Percentiles rank a stretch among this genome's conserved stretches.
phyloP scores from a whole-genome alignment of 495 filamentous ascomycete genomes.

The Diplogelasinospora grovesii region DNA sequence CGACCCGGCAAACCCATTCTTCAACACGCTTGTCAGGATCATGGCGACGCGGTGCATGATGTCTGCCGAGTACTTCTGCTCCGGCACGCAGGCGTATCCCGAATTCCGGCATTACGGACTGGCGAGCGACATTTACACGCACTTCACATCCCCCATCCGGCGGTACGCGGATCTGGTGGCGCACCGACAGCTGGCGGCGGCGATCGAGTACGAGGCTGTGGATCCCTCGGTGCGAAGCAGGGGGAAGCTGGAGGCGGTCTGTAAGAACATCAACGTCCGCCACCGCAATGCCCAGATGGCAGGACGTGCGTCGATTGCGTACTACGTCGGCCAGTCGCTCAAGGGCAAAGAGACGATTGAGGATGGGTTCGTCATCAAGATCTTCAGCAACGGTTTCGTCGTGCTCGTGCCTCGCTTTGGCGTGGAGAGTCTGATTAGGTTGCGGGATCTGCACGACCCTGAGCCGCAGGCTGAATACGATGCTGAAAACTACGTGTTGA shows the following conservation, averaged over 20 bases:
- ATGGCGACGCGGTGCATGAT: constrained; percentile 99
- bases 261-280: constrained; percentile 95
- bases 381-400: constrained; percentile 94
- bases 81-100: constrained; percentile 81
- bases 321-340: constrained; percentile 93
- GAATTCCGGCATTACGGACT: constrained; percentile 97
- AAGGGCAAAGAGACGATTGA: constrained; percentile 77
- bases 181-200: constrained; percentile 89
- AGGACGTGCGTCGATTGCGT: constrained; percentile 86
- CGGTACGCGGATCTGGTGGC: constrained; percentile 93
- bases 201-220: constrained; percentile 83
- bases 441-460: constrained; percentile 71
- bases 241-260: constrained; percentile 80
- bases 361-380: constrained; percentile 91
- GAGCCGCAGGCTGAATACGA: constrained; percentile 76
- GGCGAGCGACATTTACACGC: constrained; percentile 93
- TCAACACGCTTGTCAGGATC: constrained; percentile 96
- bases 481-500: constrained; percentile 72
- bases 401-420: constrained; percentile 94
- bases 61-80: constrained; percentile 95
- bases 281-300: constrained; percentile 96
- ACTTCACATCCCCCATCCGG: constrained; percentile 95
- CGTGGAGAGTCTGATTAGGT: constrained; percentile 81
- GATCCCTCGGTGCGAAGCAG: constrained; percentile 70
- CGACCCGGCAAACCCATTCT: constrained; percentile 83